Percentiles rank a stretch among this genome's conserved stretches.
These are phyloP conservation scores for Colletotrichum eleusines DNA, from an alignment of 2,329 filamentous ascomycete genomes.

Conservation along the genomic window DNA sequence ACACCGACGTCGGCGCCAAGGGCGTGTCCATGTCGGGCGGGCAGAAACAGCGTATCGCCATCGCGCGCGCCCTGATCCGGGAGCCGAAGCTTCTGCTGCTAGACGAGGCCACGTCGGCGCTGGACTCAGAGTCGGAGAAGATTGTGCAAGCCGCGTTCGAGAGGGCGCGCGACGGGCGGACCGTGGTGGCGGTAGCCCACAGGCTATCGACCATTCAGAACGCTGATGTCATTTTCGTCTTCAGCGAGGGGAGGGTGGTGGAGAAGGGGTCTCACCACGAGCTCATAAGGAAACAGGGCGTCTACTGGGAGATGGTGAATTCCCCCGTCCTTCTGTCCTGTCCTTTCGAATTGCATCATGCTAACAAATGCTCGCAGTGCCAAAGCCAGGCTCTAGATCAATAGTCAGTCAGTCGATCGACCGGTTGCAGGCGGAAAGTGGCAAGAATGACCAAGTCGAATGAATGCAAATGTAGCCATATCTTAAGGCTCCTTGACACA, in stretches of 20 bases:
- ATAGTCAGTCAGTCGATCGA: not conserved
- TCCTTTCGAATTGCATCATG: not conserved
- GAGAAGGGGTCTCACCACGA: slow-evolving; percentile 55
- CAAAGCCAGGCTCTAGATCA: slow-evolving; percentile 42
- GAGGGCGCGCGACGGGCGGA: slow-evolving; percentile 48
- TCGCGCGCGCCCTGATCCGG: slow-evolving; percentile 66
- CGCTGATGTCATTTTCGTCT: slow-evolving; percentile 59
- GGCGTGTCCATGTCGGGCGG: slow-evolving; percentile 69
- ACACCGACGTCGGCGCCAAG: slow-evolving; percentile 64
- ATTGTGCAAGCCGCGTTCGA: slow-evolving; percentile 59
- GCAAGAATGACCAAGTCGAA: not conserved
- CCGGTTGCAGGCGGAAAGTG: not conserved
- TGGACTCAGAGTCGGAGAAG: slow-evolving; percentile 67
- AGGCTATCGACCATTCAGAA: slow-evolving; percentile 57
- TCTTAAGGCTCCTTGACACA: not conserved
- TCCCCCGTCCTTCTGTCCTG: not conserved
- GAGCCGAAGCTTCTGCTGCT: slow-evolving; percentile 64
- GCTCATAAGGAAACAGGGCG: slow-evolving; percentile 34
- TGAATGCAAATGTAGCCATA: not conserved
- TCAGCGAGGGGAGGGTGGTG: slow-evolving; percentile 55
- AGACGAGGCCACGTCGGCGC: slow-evolving; percentile 68
- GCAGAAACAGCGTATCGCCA: slow-evolving; percentile 67
- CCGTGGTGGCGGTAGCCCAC: slow-evolving; percentile 58
- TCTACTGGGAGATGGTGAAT: slow-evolving; percentile 43
- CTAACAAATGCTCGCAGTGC: slow-evolving; percentile 33